Evolutionary conservation across 148 eudicot species (phyloP).

Genomic region (Chenopodium berlandieri): DNA sequence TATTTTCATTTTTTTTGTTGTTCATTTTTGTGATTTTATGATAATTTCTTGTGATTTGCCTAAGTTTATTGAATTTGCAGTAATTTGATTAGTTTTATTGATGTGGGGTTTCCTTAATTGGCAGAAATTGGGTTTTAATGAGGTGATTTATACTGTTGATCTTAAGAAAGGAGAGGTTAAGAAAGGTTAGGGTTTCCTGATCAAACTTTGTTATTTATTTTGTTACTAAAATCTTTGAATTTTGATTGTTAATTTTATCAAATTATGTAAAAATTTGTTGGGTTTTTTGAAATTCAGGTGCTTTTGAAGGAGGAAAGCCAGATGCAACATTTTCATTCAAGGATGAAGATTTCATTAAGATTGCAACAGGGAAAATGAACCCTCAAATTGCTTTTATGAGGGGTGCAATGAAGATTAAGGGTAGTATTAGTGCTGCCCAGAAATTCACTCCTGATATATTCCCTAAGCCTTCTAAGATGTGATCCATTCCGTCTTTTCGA

Average conservation of each 20-base stretch:
- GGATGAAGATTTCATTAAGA: slow-evolving; percentile 83
- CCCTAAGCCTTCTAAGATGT: slow-evolving; percentile 96
- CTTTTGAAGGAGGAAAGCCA: slow-evolving; percentile 86
- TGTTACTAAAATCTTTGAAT: background rate
- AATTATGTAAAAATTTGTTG: background rate
- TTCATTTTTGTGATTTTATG: background rate
- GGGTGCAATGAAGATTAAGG: slow-evolving; percentile 92
- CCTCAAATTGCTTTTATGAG: slow-evolving; percentile 98
- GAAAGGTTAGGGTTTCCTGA: slow-evolving; percentile 55
- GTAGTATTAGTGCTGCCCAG: slow-evolving; percentile 86
- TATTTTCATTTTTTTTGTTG: background rate
- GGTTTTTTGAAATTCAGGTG: slow-evolving; percentile 43
- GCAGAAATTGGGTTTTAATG: slow-evolving; percentile 92
- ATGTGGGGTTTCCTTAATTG: slow-evolving; percentile 16
- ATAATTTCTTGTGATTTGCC: background rate
- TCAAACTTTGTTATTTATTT: background rate
- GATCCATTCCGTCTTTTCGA: slow-evolving; percentile 24
- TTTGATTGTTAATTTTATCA: background rate
- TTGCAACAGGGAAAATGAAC: slow-evolving; percentile 93
- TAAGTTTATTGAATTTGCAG: background rate
- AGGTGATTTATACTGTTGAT: slow-evolving; percentile 79
- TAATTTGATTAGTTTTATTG: background rate
- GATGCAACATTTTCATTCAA: slow-evolving; percentile 86
- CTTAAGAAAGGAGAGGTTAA: slow-evolving; percentile 93
- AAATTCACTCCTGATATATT: slow-evolving; percentile 96